phyloP scores from a whole-genome alignment of 2,329 filamentous ascomycete species.

The Neocucurbitaria cava region DNA sequence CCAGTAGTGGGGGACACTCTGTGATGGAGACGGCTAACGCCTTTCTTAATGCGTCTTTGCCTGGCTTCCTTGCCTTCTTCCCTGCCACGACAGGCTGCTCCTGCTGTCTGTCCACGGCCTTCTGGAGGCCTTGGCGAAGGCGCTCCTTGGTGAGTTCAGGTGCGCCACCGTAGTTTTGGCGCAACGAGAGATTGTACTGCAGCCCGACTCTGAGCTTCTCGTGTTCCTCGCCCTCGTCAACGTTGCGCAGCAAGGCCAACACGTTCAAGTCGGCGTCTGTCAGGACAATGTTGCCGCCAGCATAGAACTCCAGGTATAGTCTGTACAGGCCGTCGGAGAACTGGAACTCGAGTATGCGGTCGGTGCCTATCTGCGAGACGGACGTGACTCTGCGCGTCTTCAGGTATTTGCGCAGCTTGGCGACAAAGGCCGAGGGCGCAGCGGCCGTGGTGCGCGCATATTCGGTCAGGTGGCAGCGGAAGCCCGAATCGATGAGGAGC shows the following conservation, averaged over 20 bases:
- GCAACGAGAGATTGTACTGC: constrained; percentile 78
- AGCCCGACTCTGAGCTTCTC: constrained; percentile 80
- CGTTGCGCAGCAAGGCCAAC: constrained; percentile 78
- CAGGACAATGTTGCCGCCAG: constrained; percentile 91
- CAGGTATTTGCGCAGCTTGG: constrained; percentile 82
- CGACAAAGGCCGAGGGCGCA: constrained; percentile 84
- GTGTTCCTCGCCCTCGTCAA: constrained; percentile 81
- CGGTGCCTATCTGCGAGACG: constrained; percentile 86
- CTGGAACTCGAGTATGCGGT: constrained; percentile 88
- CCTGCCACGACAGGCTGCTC: constrained; percentile 56
- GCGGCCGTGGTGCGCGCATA: constrained; percentile 88
- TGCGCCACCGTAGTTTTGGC: constrained; percentile 82
- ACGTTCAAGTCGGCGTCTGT: constrained; percentile 87
- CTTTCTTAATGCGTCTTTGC: constrained; percentile 77
- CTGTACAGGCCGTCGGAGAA: constrained; percentile 92
- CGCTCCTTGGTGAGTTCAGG: constrained; percentile 78
- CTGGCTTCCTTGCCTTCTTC: constrained; percentile 76
- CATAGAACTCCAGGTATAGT: constrained; percentile 94
- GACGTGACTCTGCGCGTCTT: constrained; percentile 85
- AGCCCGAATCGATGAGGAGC: constrained; percentile 90
- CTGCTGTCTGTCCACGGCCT: constrained; percentile 66
- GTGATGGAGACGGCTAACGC: constrained; percentile 83
- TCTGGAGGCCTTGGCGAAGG: constrained; percentile 72
- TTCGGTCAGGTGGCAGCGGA: constrained; percentile 91
- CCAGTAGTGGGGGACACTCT: constrained; percentile 84